Percentiles rank a stretch among this genome's conserved stretches.
Evolutionary conservation across 1,139 yeast genomes (phyloP).

Genomic region (Eremothecium sinecaudum): DNA sequence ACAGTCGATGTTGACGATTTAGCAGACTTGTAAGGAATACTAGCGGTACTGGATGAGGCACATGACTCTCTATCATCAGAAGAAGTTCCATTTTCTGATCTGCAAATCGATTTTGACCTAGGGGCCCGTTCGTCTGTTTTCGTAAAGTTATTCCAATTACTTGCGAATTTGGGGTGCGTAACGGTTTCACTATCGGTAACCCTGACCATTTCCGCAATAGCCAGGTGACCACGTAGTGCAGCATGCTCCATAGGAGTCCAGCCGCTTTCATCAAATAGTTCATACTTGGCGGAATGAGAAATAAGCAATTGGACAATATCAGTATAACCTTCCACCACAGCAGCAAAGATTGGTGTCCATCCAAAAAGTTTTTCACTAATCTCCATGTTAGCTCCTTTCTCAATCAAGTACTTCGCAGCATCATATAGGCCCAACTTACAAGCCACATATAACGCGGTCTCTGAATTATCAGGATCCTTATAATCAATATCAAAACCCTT

Average conservation of each 20-base stretch:
- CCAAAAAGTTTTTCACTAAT: constrained; percentile 72
- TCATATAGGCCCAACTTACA: constrained; percentile 51
- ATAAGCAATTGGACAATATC: constrained; percentile 51
- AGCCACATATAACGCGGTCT: constrained; percentile 77
- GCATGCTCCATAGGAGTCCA: constrained; percentile 99
- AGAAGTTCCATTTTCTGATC: neutral
- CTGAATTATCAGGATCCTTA: constrained; percentile 53
- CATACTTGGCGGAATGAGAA: constrained; percentile 44
- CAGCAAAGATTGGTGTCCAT: constrained; percentile 90
- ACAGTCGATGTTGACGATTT: constrained; percentile 26
- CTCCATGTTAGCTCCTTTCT: constrained; percentile 61
- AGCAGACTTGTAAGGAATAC: constrained; percentile 12
- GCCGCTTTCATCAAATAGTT: constrained; percentile 70
- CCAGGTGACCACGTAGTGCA: constrained; percentile 76
- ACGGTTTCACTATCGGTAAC: constrained; percentile 33
- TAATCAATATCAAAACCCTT: constrained; percentile 59
- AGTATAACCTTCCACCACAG: constrained; percentile 75
- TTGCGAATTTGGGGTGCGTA: constrained; percentile 17
- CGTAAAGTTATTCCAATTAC: constrained; percentile 6
- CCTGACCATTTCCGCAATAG: constrained; percentile 51
- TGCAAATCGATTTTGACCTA: constrained; percentile 3
- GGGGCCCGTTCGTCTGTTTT: neutral
- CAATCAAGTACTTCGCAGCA: constrained; percentile 49
- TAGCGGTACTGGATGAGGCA: constrained; percentile 7
- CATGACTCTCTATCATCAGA: constrained; percentile 4